phyloP scores from a whole-genome alignment of 1,139 yeast species.

The Diutina catenulata region DNA sequence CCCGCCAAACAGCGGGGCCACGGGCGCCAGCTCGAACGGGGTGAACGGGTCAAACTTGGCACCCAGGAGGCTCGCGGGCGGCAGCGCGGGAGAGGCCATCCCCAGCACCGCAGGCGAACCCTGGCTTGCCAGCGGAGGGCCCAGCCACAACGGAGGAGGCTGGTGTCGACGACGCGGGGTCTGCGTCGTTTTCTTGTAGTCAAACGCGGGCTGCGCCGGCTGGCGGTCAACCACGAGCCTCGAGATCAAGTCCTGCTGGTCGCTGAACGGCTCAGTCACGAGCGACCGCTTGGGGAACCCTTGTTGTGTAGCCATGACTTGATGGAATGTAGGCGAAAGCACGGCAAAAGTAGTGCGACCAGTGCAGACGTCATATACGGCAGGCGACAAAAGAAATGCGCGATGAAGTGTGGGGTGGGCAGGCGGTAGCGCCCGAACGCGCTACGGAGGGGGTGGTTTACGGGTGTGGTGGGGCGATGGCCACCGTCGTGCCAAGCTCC shows the following conservation, averaged over 20 bases:
- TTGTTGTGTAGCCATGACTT: too few species aligned
- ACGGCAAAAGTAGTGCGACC: too few species aligned
- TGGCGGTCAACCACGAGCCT: slow-evolving; percentile 20
- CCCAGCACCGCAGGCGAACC: not conserved
- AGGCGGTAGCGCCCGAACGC: too few species aligned
- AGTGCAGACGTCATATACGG: too few species aligned
- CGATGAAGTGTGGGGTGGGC: too few species aligned
- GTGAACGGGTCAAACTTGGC: slow-evolving; percentile 2
- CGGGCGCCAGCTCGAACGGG: slow-evolving; percentile 1
- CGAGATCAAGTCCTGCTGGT: slow-evolving; percentile 22
- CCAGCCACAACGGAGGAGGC: not conserved
- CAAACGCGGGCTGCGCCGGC: slow-evolving; percentile 16
- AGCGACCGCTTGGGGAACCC: slow-evolving; percentile 17
- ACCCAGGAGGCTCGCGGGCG: not conserved
- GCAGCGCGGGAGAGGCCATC: not conserved
- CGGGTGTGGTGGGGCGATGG: too few species aligned
- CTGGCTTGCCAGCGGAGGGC: not conserved
- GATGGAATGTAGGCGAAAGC: too few species aligned
- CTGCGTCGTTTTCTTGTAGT: slow-evolving; percentile 8
- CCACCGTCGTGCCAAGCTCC: too few species aligned
- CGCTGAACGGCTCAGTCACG: slow-evolving; percentile 19
- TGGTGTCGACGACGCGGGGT: not conserved
- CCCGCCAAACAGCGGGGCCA: not conserved
- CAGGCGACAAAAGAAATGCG: too few species aligned
- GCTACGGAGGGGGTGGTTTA: too few species aligned